A percentile compares a stretch with the other conserved stretches of the same genome.
Conservation (phyloP, 495 filamentous ascomycete genomes). For the Collariella sp. region DNA sequence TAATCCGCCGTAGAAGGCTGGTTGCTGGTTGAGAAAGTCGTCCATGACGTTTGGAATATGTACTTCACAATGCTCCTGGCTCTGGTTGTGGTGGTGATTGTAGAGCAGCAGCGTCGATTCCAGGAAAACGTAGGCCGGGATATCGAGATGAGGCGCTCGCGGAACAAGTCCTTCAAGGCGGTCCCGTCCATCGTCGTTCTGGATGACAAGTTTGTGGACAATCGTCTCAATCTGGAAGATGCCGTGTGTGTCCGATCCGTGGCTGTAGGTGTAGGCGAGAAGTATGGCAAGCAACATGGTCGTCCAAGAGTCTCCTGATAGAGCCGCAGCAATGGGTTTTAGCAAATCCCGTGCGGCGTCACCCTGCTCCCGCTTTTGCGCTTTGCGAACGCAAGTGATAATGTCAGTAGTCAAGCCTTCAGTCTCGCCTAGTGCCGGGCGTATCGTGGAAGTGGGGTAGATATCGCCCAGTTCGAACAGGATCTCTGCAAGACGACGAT, state of each 20-base stretch:
- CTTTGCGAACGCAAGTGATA: slow-evolving; percentile 2
- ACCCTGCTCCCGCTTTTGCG: slow-evolving; percentile 5
- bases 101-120: slow-evolving; percentile 7
- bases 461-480: slow-evolving; percentile 12
- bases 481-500: slow-evolving; percentile 1
- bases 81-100: slow-evolving; percentile 2
- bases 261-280: slow-evolving; percentile 4
- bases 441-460: slow-evolving; percentile 4
- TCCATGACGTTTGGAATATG: background rate
- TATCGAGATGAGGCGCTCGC: slow-evolving; percentile 7
- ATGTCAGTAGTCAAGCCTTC: background rate
- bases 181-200: background rate
- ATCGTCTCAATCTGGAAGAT: slow-evolving; percentile 4
- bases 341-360: slow-evolving; percentile 1
- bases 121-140: slow-evolving; percentile 8
- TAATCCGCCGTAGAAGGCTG: background rate
- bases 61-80: background rate
- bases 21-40: slow-evolving; percentile 14
- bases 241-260: background rate
- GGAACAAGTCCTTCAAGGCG: background rate
- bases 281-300: slow-evolving; percentile 1
- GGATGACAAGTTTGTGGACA: background rate
- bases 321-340: background rate
- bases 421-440: background rate
- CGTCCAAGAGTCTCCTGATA: background rate